phyloP scores from a whole-genome alignment of 345 rosid species.

The Fremontodendron californicum region DNA sequence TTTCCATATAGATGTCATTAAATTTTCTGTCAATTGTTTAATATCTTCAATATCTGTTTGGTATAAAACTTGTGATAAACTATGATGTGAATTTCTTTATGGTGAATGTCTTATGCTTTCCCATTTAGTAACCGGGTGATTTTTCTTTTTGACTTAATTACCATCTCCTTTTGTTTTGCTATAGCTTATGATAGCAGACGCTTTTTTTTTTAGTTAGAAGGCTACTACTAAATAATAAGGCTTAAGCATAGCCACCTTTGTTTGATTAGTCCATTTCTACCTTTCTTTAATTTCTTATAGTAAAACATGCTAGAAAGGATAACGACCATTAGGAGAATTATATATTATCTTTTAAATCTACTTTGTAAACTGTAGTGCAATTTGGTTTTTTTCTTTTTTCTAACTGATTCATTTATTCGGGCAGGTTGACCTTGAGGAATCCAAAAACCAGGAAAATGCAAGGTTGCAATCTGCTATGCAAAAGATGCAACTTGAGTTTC shows the following conservation, averaged over 20 bases:
- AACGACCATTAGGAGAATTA: not conserved
- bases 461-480: not conserved
- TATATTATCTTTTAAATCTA: not conserved
- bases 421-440: constrained; percentile 70
- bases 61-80: not conserved
- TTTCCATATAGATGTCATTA: not conserved
- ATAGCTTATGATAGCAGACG: not conserved
- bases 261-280: constrained; percentile 1
- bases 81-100: not conserved
- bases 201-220: not conserved
- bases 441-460: constrained; percentile 25
- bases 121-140: not conserved
- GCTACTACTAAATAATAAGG: not conserved
- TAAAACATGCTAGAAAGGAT: not conserved
- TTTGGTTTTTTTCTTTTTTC: not conserved
- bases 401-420: constrained; percentile 20
- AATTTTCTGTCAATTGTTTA: not conserved
- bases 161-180: not conserved
- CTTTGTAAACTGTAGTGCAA: not conserved
- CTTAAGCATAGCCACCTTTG: not conserved
- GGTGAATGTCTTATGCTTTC: not conserved
- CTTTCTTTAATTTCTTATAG: not conserved
- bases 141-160: not conserved
- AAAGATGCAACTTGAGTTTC: not conserved
- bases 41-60: not conserved